These are phyloP conservation scores for Penicillium roqueforti DNA, from an alignment of 495 filamentous ascomycete genomes.

Conservation along the genomic window DNA sequence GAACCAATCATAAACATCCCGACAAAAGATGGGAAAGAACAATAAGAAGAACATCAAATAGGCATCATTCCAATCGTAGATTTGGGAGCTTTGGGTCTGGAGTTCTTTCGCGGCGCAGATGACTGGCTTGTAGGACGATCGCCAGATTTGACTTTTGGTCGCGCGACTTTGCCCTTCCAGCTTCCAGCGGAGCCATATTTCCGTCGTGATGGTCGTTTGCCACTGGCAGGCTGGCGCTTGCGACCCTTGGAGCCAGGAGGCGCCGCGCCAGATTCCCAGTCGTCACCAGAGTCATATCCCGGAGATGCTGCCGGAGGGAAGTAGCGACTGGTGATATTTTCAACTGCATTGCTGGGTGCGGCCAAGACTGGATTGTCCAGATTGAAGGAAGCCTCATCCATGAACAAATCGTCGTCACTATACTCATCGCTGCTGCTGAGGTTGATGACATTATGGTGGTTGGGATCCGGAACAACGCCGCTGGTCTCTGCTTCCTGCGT, in stretches of 20 bases:
- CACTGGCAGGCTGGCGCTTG: conserved; percentile 23
- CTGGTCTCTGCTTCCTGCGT: conserved; percentile 43
- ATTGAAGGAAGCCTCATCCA: conserved; percentile 36
- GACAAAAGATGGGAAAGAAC: conserved; percentile 7
- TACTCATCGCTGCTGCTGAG: conserved; percentile 61
- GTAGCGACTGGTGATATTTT: conserved; percentile 41
- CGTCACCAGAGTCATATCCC: conserved; percentile 24
- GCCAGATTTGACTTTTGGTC: conserved; percentile 24
- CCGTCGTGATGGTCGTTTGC: conserved; percentile 29
- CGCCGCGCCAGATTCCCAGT: conserved; percentile 18
- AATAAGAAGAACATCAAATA: conserved; percentile 25
- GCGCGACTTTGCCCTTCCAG: conserved; percentile 25
- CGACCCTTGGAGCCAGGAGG: conserved; percentile 23
- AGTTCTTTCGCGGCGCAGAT: conserved; percentile 25
- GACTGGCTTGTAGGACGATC: conserved; percentile 26
- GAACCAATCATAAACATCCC: conserved; percentile 20
- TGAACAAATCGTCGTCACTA: conserved; percentile 45
- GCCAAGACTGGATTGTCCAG: conserved; percentile 25
- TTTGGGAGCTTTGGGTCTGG: conserved; percentile 31
- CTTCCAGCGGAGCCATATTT: conserved; percentile 24
- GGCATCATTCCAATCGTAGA: conserved; percentile 48
- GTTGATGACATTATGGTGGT: conserved; percentile 64
- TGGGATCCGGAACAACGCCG: conserved; percentile 49
- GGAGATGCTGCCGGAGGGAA: conserved; percentile 36
- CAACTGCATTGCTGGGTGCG: not conserved